Evolutionary conservation across 805 yeast species (phyloP).

Genomic region (Saccharomycopsis sp.): DNA sequence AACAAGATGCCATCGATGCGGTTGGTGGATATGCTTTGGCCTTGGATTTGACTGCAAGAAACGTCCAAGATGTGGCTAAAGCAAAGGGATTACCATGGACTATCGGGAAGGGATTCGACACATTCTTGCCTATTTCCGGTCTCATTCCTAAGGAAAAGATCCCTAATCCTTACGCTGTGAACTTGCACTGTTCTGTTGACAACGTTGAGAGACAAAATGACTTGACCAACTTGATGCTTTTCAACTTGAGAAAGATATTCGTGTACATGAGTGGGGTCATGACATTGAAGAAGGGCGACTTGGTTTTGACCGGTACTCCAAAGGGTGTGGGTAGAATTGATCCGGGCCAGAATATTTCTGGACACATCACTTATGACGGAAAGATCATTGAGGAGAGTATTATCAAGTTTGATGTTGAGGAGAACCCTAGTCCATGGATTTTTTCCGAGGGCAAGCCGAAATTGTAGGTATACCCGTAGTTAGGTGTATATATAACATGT

Average conservation of each 20-base stretch:
- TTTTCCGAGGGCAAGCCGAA: conserved; percentile 2
- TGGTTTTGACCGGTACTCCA: conserved; percentile 93
- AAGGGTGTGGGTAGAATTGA: conserved; percentile 85
- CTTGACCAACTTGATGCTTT: conserved; percentile 75
- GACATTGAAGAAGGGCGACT: conserved; percentile 87
- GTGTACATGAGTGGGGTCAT: conserved; percentile 79
- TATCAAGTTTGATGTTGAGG: conserved; percentile 46
- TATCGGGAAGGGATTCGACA: conserved; percentile 94
- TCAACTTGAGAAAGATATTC: conserved; percentile 75
- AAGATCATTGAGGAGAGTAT: conserved; percentile 43
- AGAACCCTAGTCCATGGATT: conserved; percentile 32
- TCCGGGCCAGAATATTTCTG: conserved; percentile 75
- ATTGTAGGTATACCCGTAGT: background rate
- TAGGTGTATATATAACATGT: background rate
- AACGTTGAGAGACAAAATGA: conserved; percentile 68
- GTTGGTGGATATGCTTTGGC: conserved; percentile 87
- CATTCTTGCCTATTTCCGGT: conserved; percentile 82
- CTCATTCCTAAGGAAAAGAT: conserved; percentile 62
- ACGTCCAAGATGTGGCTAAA: conserved; percentile 92
- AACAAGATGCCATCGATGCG: conserved; percentile 64
- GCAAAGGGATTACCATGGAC: conserved; percentile 94
- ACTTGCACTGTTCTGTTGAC: conserved; percentile 52
- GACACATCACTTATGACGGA: conserved; percentile 53
- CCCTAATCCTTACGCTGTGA: conserved; percentile 67
- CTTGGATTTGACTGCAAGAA: conserved; percentile 91